Evolutionary conservation across 139 green algal genomes (phyloP), one percentile per base, ranked within the genome.

Genomic region (Mesostigma viride): DNA sequence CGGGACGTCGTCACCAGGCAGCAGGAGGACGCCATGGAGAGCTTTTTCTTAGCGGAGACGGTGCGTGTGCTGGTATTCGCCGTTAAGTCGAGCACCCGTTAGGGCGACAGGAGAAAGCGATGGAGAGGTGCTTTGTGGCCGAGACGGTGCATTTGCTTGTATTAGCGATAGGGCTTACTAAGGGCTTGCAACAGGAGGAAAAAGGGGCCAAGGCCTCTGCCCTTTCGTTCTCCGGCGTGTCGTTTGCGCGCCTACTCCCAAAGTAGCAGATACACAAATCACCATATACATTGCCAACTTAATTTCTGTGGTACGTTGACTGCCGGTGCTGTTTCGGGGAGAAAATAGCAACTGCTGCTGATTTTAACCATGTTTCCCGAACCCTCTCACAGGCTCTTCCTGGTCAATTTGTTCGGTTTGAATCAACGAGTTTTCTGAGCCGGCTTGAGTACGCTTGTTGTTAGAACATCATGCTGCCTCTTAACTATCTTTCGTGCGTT

Each of bases 41-140:
- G 61, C 35, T 97, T 94, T 79, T 96, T 96, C 61, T 77, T 97
- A 31, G 78, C 77, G 0, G 91, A 97, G 65, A 96, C 90, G 0
- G 56, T 77, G 27, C 62, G 45, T 1, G 5, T 6, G n/a, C 59
- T 6, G 63, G 17, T 11, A 28, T 64, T 64, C 44, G n/a, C 28
- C 3, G 8, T 20, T 65, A 31, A n/a, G 3, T 3, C 6, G 3
- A 65, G 22, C 22, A 27, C 11, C 20, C 20, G 30, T 1, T 62
- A 26, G 6, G n/a, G 22, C 5, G 27, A 2, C 28, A 62, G 28
- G 11, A 1, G n/a, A 28, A 62, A 0, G 14, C 31, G 14, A 51
- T 1, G 26, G 30, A 11, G 2, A n/a, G 14, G 22, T 47, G n/a
- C 33, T 44, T 2, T 32, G 11, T 14, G 31, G 2, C 32, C 28